Evolutionary conservation across 2,329 filamentous ascomycete species (phyloP).

Genomic region (Aaosphaeria arxii): DNA sequence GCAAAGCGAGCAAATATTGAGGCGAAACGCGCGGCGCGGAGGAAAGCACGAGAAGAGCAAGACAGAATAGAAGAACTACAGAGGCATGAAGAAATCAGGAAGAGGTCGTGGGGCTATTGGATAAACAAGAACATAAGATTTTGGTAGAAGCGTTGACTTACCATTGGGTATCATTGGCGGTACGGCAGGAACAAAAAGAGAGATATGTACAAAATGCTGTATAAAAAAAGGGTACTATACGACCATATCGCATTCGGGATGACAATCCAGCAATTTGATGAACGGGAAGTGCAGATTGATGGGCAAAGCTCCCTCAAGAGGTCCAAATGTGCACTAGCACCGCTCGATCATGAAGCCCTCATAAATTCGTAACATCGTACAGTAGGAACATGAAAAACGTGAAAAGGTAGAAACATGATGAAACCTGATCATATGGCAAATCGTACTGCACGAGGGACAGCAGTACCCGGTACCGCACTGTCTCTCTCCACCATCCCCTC

Average conservation of each 20-base stretch:
- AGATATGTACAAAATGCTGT: slow-evolving; percentile 4
- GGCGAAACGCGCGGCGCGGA: slow-evolving; percentile 43
- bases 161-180: neutral
- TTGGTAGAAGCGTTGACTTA: slow-evolving; percentile 19
- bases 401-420: neutral
- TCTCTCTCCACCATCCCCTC: slow-evolving; percentile 29
- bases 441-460: slow-evolving; percentile 22
- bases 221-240: slow-evolving; percentile 12
- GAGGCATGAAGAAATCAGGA: slow-evolving; percentile 31
- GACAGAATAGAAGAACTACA: slow-evolving; percentile 27
- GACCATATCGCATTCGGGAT: neutral
- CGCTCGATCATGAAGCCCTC: too few relatives aligned
- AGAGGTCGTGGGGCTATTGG: slow-evolving; percentile 35
- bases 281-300: too few relatives aligned
- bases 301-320: too few relatives aligned
- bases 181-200: too few relatives aligned
- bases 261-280: too few relatives aligned
- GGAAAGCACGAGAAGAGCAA: slow-evolving; percentile 43
- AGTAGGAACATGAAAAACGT: slow-evolving; percentile 5
- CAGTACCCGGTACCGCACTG: slow-evolving; percentile 2
- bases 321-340: too few relatives aligned
- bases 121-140: slow-evolving; percentile 34
- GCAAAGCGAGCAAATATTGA: slow-evolving; percentile 58
- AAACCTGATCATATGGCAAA: slow-evolving; percentile 23
- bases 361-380: slow-evolving; percentile 7